Evolutionary conservation across 208 protist species (phyloP).

Genomic region (Acanthamoeba castellanii): DNA sequence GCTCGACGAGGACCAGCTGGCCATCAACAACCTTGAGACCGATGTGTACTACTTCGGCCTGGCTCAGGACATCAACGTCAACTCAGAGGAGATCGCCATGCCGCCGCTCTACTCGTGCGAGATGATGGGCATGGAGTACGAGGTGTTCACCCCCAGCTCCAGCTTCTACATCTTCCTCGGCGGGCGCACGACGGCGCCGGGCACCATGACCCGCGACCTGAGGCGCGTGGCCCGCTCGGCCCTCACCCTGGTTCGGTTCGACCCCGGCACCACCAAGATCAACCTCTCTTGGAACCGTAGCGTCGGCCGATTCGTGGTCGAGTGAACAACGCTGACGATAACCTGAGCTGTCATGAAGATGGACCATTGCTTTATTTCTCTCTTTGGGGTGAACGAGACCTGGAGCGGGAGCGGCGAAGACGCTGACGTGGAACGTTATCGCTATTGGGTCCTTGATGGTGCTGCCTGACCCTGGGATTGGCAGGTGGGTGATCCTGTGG

Average conservation of each 20-base stretch:
- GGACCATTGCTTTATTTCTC: too few species aligned
- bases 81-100: not conserved
- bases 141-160: not conserved
- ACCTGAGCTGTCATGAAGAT: too few species aligned
- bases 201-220: not conserved
- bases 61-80: not conserved
- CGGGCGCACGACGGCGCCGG: not conserved
- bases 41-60: not conserved
- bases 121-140: not conserved
- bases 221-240: not conserved
- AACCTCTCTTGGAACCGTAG: not conserved
- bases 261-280: not conserved
- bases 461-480: too few species aligned
- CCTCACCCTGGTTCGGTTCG: not conserved
- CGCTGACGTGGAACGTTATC: too few species aligned
- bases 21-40: not conserved
- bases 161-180: conserved; percentile 14
- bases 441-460: too few species aligned
- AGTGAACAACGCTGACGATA: too few species aligned
- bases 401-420: too few species aligned
- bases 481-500: too few species aligned
- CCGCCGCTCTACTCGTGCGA: not conserved
- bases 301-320: not conserved
- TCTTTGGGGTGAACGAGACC: too few species aligned
- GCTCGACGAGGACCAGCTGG: not conserved